These are phyloP conservation scores for Speleostelium caveatum DNA, from an alignment of 78 protist species.

Conservation along the genomic window DNA sequence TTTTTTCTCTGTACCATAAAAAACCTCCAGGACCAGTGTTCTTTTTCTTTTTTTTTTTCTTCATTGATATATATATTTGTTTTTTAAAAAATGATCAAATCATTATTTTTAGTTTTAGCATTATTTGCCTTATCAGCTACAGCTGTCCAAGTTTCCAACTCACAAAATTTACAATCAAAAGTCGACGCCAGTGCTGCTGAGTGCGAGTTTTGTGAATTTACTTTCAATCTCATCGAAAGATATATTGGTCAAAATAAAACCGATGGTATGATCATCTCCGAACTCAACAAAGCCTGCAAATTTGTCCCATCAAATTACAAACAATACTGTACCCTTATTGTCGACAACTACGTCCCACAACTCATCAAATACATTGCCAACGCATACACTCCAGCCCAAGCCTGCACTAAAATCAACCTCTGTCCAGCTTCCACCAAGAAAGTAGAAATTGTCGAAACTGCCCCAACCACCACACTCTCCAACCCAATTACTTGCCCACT, in stretches of 20 bases:
- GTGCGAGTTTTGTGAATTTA: not conserved
- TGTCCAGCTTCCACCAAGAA: not conserved
- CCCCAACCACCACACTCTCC: not conserved
- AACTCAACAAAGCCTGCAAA: not conserved
- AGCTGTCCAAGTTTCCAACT: no score
- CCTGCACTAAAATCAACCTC: not conserved
- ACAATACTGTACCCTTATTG: not conserved
- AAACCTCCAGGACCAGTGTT: not conserved
- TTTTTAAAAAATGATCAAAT: not conserved
- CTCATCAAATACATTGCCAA: slow-evolving; percentile 1
- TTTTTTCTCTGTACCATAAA: not conserved
- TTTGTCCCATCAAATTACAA: not conserved
- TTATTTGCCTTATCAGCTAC: not conserved
- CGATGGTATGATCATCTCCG: not conserved
- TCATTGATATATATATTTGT: not conserved
- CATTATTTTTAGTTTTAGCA: not conserved
- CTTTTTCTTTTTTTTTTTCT: no score
- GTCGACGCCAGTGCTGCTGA: not conserved
- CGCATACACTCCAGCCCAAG: not conserved
- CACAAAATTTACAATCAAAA: no score
- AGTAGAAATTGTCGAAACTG: no score
- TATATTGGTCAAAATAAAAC: not conserved
- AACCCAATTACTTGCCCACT: not conserved
- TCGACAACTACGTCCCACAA: slow-evolving; percentile 27
- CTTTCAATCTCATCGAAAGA: not conserved